Conservation (phyloP, 768 basidiomycete genomes). For the Hericium rajendrae region DNA sequence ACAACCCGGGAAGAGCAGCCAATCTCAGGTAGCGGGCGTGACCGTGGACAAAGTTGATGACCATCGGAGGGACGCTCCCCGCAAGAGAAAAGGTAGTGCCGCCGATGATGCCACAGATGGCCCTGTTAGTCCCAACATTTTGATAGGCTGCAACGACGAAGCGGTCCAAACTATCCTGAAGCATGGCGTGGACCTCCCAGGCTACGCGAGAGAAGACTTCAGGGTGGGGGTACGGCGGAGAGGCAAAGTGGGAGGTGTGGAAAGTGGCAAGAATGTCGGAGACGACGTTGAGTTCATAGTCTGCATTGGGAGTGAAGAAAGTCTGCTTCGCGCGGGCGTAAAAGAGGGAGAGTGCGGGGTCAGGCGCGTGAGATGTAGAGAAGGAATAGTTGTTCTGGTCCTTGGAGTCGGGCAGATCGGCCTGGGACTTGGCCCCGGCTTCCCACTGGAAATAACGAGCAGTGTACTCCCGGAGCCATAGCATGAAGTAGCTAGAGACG, state of each 20-base stretch:
- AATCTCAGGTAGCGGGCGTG: constrained; percentile 50
- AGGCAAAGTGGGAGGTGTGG: constrained; percentile 36
- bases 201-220: constrained; percentile 51
- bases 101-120: constrained; percentile 58
- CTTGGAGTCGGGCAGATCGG: constrained; percentile 3
- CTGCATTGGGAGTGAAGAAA: constrained; percentile 63
- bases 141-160: constrained; percentile 64
- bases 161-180: constrained; percentile 52
- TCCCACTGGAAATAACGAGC: constrained; percentile 53
- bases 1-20: constrained; percentile 31
- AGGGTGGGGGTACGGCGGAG: constrained; percentile 49
- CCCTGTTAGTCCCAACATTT: constrained; percentile 62
- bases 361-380: constrained; percentile 15
- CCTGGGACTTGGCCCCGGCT: constrained; percentile 55
- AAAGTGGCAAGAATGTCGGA: constrained; percentile 49
- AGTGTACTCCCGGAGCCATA: constrained; percentile 74
- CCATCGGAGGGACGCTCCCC: constrained; percentile 28
- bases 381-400: constrained; percentile 9
- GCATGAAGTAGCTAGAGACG: constrained; percentile 54
- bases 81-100: constrained; percentile 41
- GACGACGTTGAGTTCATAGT: constrained; percentile 64
- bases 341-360: constrained; percentile 51
- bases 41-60: constrained; percentile 35
- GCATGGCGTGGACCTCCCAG: constrained; percentile 45
- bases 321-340: constrained; percentile 74